Conservation (phyloP, 2,329 filamentous ascomycete species). For the Paracoccidioides brasiliensis region DNA sequence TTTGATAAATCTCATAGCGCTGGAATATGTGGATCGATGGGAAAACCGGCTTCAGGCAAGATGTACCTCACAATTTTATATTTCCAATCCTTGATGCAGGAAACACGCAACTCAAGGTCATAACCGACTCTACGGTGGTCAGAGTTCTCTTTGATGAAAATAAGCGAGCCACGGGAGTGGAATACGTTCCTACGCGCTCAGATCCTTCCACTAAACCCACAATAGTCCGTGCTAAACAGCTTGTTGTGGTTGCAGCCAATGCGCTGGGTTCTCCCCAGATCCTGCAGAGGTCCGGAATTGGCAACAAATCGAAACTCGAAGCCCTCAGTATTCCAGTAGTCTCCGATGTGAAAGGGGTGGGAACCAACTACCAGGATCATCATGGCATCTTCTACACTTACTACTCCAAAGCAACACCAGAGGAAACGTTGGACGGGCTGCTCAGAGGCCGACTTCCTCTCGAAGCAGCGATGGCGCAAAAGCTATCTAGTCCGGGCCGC, state of each 20-base stretch:
- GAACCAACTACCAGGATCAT: constrained; percentile 44
- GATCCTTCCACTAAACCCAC: constrained; percentile 24
- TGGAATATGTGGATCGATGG: constrained; percentile 13
- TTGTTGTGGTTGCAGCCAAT: constrained; percentile 38
- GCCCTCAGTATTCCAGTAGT: constrained; percentile 35
- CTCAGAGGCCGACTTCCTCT: constrained; percentile 37
- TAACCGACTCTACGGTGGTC: constrained; percentile 44
- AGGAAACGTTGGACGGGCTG: constrained; percentile 43
- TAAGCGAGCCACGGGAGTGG: constrained; percentile 45
- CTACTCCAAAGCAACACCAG: constrained; percentile 31
- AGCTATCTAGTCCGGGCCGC: constrained; percentile 26
- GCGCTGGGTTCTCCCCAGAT: constrained; percentile 37
- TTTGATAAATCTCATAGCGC: constrained; percentile 3
- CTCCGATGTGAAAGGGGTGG: constrained; percentile 40
- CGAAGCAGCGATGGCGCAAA: constrained; percentile 33
- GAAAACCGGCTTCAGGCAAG: constrained; percentile 10
- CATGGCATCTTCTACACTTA: constrained; percentile 43
- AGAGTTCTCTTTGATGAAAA: constrained; percentile 42
- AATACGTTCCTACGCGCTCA: constrained; percentile 40
- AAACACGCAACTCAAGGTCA: constrained; percentile 37
- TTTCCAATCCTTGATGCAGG: constrained; percentile 11
- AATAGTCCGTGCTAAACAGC: constrained; percentile 39
- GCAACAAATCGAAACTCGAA: constrained; percentile 38
- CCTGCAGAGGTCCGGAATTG: constrained; percentile 51
- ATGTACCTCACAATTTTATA: constrained; percentile 10